phyloP scores from a whole-genome alignment of 257 asterid species.

The Anisodus acutangulus region DNA sequence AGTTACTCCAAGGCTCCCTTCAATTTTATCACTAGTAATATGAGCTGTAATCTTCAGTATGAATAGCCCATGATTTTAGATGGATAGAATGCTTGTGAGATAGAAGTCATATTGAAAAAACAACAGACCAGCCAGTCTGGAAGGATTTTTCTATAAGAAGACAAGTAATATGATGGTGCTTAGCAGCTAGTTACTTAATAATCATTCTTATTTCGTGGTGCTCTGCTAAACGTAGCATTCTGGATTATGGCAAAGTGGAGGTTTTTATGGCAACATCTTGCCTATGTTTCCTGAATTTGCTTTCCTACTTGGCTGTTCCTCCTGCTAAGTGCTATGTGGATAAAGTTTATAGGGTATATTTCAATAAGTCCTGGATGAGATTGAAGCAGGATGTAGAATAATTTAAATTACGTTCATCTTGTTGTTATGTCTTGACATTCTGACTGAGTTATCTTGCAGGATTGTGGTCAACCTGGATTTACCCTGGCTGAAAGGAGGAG shows the following conservation, averaged over 20 bases:
- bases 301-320: background rate
- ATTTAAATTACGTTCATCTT: constrained; percentile 19
- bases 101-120: background rate
- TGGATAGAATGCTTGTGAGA: background rate
- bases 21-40: background rate
- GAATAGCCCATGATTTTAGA: constrained; percentile 16
- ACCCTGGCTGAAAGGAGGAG: constrained; percentile 88
- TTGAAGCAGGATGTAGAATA: background rate
- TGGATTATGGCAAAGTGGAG: background rate
- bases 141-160: background rate
- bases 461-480: constrained; percentile 97
- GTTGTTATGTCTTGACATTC: constrained; percentile 28
- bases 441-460: constrained; percentile 57
- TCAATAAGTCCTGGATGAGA: background rate
- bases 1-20: no score
- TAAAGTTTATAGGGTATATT: constrained; percentile 2
- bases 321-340: constrained; percentile 5
- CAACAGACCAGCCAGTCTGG: constrained; percentile 9
- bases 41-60: background rate
- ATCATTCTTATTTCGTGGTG: background rate
- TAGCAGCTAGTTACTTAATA: background rate
- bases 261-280: constrained; percentile 5
- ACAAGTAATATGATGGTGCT: background rate
- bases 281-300: constrained; percentile 15
- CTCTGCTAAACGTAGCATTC: background rate